These are phyloP conservation scores for Madurella mycetomatis DNA, from an alignment of 2,329 filamentous ascomycete genomes.

Conservation along the genomic window DNA sequence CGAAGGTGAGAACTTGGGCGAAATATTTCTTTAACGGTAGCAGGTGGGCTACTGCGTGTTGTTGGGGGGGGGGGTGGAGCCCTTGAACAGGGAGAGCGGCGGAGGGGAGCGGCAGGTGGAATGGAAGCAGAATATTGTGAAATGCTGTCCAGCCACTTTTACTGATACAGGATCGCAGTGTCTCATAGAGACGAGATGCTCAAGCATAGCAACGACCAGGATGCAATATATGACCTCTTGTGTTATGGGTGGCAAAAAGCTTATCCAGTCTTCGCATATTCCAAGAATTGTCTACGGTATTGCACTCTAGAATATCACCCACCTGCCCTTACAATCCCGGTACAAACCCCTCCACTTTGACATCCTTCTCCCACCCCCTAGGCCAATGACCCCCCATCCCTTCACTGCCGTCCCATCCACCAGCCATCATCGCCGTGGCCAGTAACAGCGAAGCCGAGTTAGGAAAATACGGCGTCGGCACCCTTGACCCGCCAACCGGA, in stretches of 20 bases:
- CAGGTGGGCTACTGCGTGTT: background rate
- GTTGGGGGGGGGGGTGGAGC: background rate
- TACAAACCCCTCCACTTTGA: conserved; percentile 45
- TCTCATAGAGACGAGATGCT: conserved; percentile 2
- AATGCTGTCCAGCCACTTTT: conserved; percentile 41
- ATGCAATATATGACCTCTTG: conserved; percentile 1
- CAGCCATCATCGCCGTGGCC: conserved; percentile 53
- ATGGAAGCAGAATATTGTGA: conserved; percentile 60
- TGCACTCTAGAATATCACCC: background rate
- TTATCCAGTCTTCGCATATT: no score
- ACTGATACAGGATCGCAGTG: background rate
- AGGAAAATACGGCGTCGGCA: conserved; percentile 56
- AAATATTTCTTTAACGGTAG: conserved; percentile 59
- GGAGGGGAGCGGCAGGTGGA: conserved; percentile 14
- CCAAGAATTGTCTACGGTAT: no score
- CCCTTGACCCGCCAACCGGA: conserved; percentile 46
- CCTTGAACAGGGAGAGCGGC: background rate
- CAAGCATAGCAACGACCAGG: conserved; percentile 2
- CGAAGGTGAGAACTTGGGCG: conserved; percentile 77
- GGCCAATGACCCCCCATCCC: conserved; percentile 42
- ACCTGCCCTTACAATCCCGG: conserved; percentile 30
- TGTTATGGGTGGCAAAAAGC: background rate
- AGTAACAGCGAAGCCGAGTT: conserved; percentile 46
- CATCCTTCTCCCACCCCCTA: conserved; percentile 44
- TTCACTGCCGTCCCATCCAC: conserved; percentile 49